These are phyloP conservation scores for Rasamsonia emersonii DNA, from an alignment of 2,329 filamentous ascomycete species.

Conservation along the genomic window DNA sequence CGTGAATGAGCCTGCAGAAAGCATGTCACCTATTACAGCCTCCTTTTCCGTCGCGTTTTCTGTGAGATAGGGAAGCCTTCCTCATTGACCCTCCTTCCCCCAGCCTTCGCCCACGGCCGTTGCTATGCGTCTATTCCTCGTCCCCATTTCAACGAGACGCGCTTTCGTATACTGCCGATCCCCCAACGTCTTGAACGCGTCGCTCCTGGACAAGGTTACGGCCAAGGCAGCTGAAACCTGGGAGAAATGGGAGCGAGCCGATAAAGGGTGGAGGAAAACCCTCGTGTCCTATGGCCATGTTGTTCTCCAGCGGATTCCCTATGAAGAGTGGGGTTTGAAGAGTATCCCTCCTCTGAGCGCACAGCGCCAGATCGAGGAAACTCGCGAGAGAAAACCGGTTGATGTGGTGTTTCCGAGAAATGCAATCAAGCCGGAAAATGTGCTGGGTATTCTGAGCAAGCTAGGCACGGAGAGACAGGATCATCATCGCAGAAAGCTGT, in stretches of 20 bases:
- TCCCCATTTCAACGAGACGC: conserved; percentile 84
- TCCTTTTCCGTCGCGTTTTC: conserved; percentile 12
- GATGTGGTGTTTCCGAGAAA: conserved; percentile 59
- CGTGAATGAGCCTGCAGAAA: conserved; percentile 6
- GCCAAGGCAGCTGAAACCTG: conserved; percentile 67
- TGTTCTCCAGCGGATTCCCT: conserved; percentile 78
- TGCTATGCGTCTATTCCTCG: conserved; percentile 82
- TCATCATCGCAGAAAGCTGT: conserved; percentile 66
- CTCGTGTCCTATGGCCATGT: conserved; percentile 81
- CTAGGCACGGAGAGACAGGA: conserved; percentile 73
- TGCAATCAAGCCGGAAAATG: conserved; percentile 56
- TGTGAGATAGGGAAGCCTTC: conserved; percentile 6
- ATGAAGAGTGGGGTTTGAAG: conserved; percentile 96
- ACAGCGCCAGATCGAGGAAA: conserved; percentile 55
- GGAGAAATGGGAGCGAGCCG: conserved; percentile 78
- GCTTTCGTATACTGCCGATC: conserved; percentile 89
- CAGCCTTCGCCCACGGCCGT: conserved; percentile 4
- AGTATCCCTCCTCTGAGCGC: conserved; percentile 76
- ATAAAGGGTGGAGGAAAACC: conserved; percentile 78
- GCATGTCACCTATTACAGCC: conserved; percentile 15
- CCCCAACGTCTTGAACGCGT: conserved; percentile 48
- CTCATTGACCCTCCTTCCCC: conserved; percentile 6
- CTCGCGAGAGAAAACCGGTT: conserved; percentile 60
- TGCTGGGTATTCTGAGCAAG: conserved; percentile 56
- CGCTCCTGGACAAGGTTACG: conserved; percentile 60